Percentiles rank a stretch among this genome's conserved stretches.
Conservation (phyloP, 805 yeast species). For the Starmerella kuoi region DNA sequence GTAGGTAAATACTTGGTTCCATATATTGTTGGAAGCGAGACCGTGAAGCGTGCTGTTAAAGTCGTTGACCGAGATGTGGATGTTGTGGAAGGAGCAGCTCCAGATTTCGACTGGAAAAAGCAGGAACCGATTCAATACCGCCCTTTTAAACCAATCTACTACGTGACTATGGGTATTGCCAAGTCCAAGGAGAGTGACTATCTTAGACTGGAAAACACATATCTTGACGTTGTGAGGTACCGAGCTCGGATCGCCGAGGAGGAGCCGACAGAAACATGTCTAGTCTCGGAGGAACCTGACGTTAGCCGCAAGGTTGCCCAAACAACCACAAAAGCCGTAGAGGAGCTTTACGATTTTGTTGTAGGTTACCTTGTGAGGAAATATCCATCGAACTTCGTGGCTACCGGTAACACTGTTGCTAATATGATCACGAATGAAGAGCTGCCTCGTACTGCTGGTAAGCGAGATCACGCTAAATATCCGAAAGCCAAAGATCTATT, state of each 20-base stretch:
- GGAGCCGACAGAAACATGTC: conserved; percentile 12
- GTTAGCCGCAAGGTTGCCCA: conserved; percentile 8
- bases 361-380: conserved; percentile 34
- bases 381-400: conserved; percentile 43
- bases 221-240: conserved; percentile 31
- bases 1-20: conserved; percentile 10
- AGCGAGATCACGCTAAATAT: conserved; percentile 3
- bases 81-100: conserved; percentile 9
- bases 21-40: conserved; percentile 2
- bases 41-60: conserved; percentile 9
- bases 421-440: conserved; percentile 14
- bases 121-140: conserved; percentile 28
- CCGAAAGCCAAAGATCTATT: conserved; percentile 12
- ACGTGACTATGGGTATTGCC: conserved; percentile 51
- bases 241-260: conserved; percentile 23
- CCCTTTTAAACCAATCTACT: conserved; percentile 50
- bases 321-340: conserved; percentile 31
- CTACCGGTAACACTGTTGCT: conserved; percentile 21
- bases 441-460: conserved; percentile 17
- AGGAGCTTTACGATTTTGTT: conserved; percentile 40
- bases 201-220: conserved; percentile 45
- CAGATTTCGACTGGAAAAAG: conserved; percentile 9
- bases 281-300: conserved; percentile 6
- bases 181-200: conserved; percentile 41
- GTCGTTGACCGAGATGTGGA: conserved; percentile 14